Conservation (phyloP, 2,329 filamentous ascomycete species). For the Ceratocystis smalleyi region DNA sequence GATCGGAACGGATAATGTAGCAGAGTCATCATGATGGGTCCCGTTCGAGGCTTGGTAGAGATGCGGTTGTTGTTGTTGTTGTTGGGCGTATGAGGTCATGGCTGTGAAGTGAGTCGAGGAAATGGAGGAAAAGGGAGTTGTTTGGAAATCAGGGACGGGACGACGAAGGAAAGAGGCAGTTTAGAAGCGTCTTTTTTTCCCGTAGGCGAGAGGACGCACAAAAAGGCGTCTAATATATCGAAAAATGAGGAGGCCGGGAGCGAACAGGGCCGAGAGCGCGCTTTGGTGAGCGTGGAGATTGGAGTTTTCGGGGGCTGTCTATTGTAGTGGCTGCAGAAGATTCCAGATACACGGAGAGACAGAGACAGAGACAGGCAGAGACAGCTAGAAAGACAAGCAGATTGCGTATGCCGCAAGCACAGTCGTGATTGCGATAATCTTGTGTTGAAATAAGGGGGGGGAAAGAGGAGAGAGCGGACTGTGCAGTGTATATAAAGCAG, state of each 20-base stretch:
- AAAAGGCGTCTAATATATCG: not conserved
- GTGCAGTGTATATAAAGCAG: not conserved
- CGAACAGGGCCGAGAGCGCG: not conserved
- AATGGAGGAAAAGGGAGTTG: not conserved
- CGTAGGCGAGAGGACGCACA: not conserved
- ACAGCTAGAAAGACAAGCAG: not conserved
- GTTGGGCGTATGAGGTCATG: not conserved
- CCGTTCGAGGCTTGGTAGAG: not conserved
- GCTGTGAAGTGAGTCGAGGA: not conserved
- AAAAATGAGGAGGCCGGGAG: slow-evolving; percentile 8
- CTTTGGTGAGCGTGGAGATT: not conserved
- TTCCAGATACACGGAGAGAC: not conserved
- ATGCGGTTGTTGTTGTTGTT: slow-evolving; percentile 3
- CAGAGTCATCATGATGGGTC: not conserved
- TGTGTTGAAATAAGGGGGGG: not conserved
- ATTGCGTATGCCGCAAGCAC: not conserved
- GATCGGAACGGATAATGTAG: slow-evolving; percentile 1
- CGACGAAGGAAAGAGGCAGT: not conserved
- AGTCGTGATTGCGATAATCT: not conserved
- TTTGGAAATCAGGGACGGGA: not conserved
- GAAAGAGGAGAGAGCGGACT: not conserved
- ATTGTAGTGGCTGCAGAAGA: not conserved
- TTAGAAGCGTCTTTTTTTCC: not conserved
- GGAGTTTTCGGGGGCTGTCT: not conserved
- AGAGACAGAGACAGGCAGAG: not conserved